These are phyloP conservation scores for Acanthamoeba culbertsoni DNA, from an alignment of 208 protist species.

Conservation along the genomic window DNA sequence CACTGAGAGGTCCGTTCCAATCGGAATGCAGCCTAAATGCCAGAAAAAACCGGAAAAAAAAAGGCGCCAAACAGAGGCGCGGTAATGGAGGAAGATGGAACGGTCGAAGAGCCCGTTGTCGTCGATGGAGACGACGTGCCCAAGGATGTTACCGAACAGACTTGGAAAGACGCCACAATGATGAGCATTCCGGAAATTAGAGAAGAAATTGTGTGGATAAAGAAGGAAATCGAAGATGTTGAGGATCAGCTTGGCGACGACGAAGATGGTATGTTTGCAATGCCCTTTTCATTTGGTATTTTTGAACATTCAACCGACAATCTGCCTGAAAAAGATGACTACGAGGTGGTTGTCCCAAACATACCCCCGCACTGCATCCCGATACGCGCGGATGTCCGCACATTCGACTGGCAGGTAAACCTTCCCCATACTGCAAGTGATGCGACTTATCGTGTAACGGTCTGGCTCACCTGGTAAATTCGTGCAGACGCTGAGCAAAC, in stretches of 20 bases:
- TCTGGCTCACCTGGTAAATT: too few species aligned
- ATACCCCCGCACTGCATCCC: slow-evolving; percentile 73
- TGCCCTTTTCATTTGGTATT: not conserved
- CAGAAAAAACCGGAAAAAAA: not conserved
- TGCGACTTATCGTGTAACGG: not conserved
- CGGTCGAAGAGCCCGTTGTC: not conserved
- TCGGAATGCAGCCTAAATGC: not conserved
- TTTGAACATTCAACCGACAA: not conserved
- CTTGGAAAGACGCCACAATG: not conserved
- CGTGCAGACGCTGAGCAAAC: slow-evolving; percentile 50
- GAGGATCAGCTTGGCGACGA: not conserved
- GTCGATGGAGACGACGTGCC: not conserved
- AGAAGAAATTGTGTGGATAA: not conserved
- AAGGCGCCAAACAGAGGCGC: not conserved
- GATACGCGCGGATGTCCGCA: slow-evolving; percentile 74
- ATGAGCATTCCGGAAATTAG: slow-evolving; percentile 29
- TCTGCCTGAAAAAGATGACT: not conserved
- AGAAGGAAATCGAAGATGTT: not conserved
- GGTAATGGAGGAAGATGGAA: not conserved
- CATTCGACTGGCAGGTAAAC: slow-evolving; percentile 67
- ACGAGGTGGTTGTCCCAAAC: slow-evolving; percentile 58
- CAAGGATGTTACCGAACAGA: not conserved
- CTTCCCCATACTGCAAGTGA: not conserved
- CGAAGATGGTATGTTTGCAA: not conserved
- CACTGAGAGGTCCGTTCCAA: not conserved